These are phyloP conservation scores for Aspergillus versicolor DNA, from an alignment of 2,329 filamentous ascomycete species.

Conservation along the genomic window DNA sequence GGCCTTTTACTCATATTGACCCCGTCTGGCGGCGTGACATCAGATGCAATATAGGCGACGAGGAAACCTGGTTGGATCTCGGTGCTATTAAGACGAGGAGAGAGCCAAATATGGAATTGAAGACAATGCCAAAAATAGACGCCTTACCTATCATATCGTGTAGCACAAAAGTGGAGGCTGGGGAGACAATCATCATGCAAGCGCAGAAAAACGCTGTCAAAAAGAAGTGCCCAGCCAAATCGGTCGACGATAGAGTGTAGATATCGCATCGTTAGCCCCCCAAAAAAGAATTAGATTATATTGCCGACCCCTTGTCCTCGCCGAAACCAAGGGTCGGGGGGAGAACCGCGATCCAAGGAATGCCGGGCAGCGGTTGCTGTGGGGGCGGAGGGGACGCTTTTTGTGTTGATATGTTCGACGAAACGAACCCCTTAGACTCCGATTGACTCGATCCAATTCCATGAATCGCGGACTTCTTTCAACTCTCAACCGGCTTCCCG, in stretches of 20 bases:
- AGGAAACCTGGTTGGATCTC: neutral
- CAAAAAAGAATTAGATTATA: conserved; percentile 1
- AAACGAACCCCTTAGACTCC: conserved; percentile 10
- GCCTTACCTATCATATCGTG: neutral
- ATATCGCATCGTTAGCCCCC: neutral
- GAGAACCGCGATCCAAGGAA: conserved; percentile 13
- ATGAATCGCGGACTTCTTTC: neutral
- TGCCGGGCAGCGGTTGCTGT: conserved; percentile 22
- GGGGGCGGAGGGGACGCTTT: conserved; percentile 19
- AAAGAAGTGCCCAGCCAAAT: neutral
- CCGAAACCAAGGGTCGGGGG: conserved; percentile 7
- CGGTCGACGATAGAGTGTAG: neutral
- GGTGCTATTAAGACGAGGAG: no score
- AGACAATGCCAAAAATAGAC: neutral
- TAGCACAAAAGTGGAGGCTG: neutral
- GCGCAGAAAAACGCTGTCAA: no score
- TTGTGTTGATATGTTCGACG: conserved; percentile 19
- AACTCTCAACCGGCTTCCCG: neutral
- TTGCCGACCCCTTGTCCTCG: neutral
- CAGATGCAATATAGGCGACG: neutral
- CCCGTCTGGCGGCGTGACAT: no score
- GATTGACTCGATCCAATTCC: neutral
- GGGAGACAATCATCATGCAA: neutral
- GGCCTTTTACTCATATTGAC: neutral
- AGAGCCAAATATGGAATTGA: no score